phyloP scores from a whole-genome alignment of 2,329 filamentous ascomycete species.

The Chaetomiaceae sp. region DNA sequence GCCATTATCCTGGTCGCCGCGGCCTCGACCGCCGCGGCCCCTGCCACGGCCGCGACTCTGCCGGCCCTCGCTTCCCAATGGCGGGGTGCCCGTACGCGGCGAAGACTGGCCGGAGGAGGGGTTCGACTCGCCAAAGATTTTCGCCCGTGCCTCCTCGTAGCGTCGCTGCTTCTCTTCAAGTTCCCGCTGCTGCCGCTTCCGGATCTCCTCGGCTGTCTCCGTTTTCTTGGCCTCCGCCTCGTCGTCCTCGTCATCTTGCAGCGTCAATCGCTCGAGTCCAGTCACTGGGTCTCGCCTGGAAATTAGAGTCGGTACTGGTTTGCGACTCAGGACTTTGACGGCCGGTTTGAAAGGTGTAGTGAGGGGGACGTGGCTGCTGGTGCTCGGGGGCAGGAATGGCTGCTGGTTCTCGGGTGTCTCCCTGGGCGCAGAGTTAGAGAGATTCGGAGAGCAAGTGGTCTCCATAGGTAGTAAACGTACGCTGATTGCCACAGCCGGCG shows the following conservation, averaged over 20 bases:
- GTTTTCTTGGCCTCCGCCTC: conserved; percentile 58
- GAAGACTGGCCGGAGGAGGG: conserved; percentile 55
- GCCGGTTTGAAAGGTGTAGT: conserved; percentile 70
- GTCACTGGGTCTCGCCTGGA: conserved; percentile 53
- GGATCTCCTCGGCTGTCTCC: conserved; percentile 69
- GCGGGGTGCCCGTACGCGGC: conserved; percentile 58
- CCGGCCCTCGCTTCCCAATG: conserved; percentile 43
- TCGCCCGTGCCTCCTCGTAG: conserved; percentile 83
- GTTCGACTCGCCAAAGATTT: conserved; percentile 69
- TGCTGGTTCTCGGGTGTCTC: conserved; percentile 70
- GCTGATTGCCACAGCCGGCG: conserved; percentile 85
- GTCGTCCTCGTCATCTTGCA: conserved; percentile 55
- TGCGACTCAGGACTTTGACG: conserved; percentile 80
- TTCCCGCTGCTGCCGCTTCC: conserved; percentile 71
- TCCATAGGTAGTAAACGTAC: conserved; percentile 44
- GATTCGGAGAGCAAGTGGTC: background rate
- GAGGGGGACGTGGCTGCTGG: conserved; percentile 48
- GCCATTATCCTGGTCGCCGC: conserved; percentile 21
- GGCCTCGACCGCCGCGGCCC: conserved; percentile 41
- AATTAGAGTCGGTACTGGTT: conserved; percentile 58
- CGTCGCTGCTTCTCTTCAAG: conserved; percentile 84
- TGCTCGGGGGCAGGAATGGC: conserved; percentile 60
- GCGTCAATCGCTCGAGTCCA: conserved; percentile 42
- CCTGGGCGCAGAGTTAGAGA: conserved; percentile 37
- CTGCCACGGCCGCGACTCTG: conserved; percentile 35